phyloP scores from a whole-genome alignment of 108 stramenopile species.

The Ochromonas danica region DNA sequence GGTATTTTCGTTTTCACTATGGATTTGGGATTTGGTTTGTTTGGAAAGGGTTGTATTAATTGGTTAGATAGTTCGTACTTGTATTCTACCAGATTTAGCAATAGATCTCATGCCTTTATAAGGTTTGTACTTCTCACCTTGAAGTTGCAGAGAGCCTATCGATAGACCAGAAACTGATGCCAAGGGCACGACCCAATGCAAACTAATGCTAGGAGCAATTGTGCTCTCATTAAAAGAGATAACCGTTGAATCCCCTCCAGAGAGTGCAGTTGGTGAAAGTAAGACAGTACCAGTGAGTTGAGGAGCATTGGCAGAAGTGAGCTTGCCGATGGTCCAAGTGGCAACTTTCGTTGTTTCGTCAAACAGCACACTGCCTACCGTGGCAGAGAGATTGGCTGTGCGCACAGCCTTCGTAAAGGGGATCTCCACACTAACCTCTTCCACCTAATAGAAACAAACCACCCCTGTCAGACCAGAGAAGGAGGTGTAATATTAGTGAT shows the following conservation, averaged over 20 bases:
- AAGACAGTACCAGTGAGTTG: constrained; percentile 60
- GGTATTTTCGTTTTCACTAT: no score
- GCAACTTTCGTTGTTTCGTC: constrained; percentile 95
- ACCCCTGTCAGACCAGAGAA: no score
- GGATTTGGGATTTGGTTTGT: no score
- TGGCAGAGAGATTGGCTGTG: constrained; percentile 75
- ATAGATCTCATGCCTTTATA: constrained; percentile 93
- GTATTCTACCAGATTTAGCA: constrained; percentile 76
- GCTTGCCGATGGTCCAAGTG: constrained; percentile 82
- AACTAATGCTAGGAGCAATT: constrained; percentile 46
- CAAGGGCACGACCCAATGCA: constrained; percentile 89
- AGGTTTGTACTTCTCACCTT: constrained; percentile 84
- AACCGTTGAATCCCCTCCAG: constrained; percentile 72
- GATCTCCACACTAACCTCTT: constrained; percentile 83
- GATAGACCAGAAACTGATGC: constrained; percentile 85
- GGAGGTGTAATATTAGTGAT: no score
- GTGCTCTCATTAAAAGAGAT: constrained; percentile 1
- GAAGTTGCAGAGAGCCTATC: constrained; percentile 80
- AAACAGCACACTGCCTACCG: constrained; percentile 73
- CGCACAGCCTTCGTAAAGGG: constrained; percentile 89
- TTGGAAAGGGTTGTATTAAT: no score
- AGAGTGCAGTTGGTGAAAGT: constrained; percentile 52
- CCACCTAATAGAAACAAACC: no score
- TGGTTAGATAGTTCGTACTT: constrained; percentile 53
- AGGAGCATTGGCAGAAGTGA: constrained; percentile 43